Evolutionary conservation across 2,329 filamentous ascomycete genomes (phyloP).

Genomic region (Aspergillus neotritici): DNA sequence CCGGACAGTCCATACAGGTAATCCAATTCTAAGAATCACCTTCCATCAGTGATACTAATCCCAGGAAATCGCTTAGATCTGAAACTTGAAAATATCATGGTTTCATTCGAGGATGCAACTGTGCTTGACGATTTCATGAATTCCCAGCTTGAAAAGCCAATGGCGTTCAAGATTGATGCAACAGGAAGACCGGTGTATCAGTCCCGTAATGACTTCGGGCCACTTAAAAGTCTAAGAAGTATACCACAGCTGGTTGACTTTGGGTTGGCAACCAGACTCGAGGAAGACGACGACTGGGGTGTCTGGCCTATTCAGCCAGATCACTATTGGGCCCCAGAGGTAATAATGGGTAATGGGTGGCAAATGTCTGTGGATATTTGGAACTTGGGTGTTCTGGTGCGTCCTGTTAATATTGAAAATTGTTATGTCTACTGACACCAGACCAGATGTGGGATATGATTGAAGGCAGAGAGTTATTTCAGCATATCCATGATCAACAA

Average conservation of each 20-base stretch:
- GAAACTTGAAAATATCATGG: constrained; percentile 43
- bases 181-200: constrained; percentile 31
- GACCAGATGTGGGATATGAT: constrained; percentile 36
- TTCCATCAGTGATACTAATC: constrained; percentile 12
- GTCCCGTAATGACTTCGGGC: constrained; percentile 29
- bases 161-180: constrained; percentile 31
- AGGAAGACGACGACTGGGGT: constrained; percentile 40
- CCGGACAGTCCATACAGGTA: constrained; percentile 40
- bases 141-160: constrained; percentile 26
- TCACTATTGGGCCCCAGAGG: constrained; percentile 38
- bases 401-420: constrained; percentile 12
- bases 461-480: constrained; percentile 34
- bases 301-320: constrained; percentile 41
- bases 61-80: constrained; percentile 29
- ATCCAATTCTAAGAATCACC: constrained; percentile 9
- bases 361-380: constrained; percentile 37
- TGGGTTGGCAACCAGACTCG: constrained; percentile 30
- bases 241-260: constrained; percentile 35
- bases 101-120: constrained; percentile 28
- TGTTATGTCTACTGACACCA: constrained; percentile 20
- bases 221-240: constrained; percentile 22
- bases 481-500: constrained; percentile 28
- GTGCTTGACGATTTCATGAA: constrained; percentile 30
- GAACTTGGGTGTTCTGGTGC: constrained; percentile 37
- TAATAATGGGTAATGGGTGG: constrained; percentile 37